Base-by-base conservation (phyloP, 2,329 filamentous ascomycete genomes). In the Paraconiothyrium sp. region DNA sequence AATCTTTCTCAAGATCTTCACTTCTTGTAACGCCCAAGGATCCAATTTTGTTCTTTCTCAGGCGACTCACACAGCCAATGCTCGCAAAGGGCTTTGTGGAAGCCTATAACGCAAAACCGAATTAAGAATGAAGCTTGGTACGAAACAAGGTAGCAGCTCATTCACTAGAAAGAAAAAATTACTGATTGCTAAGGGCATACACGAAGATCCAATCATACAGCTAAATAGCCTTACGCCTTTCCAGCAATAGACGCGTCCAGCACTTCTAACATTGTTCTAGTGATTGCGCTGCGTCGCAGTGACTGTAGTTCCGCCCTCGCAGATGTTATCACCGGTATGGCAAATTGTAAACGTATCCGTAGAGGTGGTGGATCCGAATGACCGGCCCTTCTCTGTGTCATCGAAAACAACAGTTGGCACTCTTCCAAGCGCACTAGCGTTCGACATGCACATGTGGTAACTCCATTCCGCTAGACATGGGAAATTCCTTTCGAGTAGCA, bases 311-410 rank as follows among this genome's bases (percentile, higher is more conserved):
- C 65, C 66, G 47, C 71, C 70, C 3, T 72, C 67, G 49, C 72
- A 79, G 47, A 79, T 78, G 59, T 76, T 72, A 51, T 79, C 78
- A 11, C 73, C 72, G 2, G 58, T 54, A 52, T 79, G 76, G 66
- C 77, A 80, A 59, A 79, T 74, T 47, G 75, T 74, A 30, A 75
- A 63, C 6, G 71, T 66, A 58, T 76, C 78, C n/a, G 69, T 67
- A 3, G 68, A 51, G 14, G 71, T 58, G 35, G 79, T 67, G 22
- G 52, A 61, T 13, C 73, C 74, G 14, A 79, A 74, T 2, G 67
- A 57, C 60, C 76, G 67, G 24, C 73, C 72, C 11, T 71, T 66
- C 48, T 78, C 72, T 30, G 77, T 72, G 61, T 80, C 78, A 16
- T 77, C 78, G 50, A 79, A 80, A 27, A 76, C 75, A 11, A 78